Evolutionary conservation across 2,329 filamentous ascomycete genomes (phyloP), one percentile per base, ranked within the genome.

Genomic region (Bipolaris cookei): DNA sequence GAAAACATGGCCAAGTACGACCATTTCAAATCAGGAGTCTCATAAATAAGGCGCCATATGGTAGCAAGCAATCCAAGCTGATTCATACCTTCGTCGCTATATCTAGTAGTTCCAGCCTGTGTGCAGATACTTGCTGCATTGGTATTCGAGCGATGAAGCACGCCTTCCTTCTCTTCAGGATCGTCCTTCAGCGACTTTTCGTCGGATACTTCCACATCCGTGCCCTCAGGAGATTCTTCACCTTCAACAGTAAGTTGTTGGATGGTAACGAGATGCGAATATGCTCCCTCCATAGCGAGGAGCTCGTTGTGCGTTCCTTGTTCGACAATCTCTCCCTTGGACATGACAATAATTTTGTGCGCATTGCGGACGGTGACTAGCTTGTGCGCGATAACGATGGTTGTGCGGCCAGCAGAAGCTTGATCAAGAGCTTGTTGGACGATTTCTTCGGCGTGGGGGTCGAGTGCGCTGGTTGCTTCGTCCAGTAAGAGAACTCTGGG

Each of bases 311-410:
- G 0, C 4, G 53, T 55, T n/a, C 91, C 91, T 61, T 87, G 79
- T 71, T 95, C 90, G 8, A 88, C 81, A 0, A 91, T 85, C 44
- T 80, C 75, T 2, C 91, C 91, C 63, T 87, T 84, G 48, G 87
- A 82, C 47, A 95, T 76, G 1, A 95, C 90, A 7, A 92, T 80
- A 53, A 95, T 94, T 16, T 59, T 54, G 23, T 62, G 56, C 21
- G 59, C 59, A 13, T 47, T 51, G 8, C 46, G 34, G 7, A 97
- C 96, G 6, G 93, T 98, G 0, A 92, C 96, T 7, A 98, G 82
- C 66, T 93, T 89, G 78, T 98, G 94, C 42, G 94, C 94, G 74
- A 98, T 97, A 8, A 92, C 90, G 67, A 97, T 96, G 4, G 93
- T 97, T 0, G 93, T 98, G 51, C 93, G 86, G 25, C 92, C 92